Percentiles rank a stretch among this genome's conserved stretches.
These are phyloP conservation scores for Epichloe sibirici DNA, from an alignment of 2,329 filamentous ascomycete species.

Conservation along the genomic window DNA sequence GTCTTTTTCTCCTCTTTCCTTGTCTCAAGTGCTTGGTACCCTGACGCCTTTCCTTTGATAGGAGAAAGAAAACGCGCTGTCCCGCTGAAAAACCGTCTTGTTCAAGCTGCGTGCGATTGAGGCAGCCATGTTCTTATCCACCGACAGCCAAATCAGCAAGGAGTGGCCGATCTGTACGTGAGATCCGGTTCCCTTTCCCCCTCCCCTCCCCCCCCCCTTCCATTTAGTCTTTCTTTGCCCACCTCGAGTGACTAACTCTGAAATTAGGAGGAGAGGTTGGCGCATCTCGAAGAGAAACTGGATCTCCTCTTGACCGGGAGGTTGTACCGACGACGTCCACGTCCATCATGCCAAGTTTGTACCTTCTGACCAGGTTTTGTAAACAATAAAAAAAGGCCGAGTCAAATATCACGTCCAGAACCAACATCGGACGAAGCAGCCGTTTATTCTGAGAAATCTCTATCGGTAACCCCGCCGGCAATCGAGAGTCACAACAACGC, in stretches of 20 bases:
- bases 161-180: constrained; percentile 31
- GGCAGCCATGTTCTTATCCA: constrained; percentile 34
- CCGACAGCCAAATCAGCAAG: constrained; percentile 23
- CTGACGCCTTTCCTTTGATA: background rate
- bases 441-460: constrained; percentile 22
- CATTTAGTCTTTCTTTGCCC: too few relatives aligned
- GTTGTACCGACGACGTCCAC: constrained; percentile 13
- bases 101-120: constrained; percentile 36
- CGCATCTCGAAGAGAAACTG: constrained; percentile 38
- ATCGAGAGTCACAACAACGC: constrained; percentile 12
- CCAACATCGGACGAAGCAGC: constrained; percentile 18
- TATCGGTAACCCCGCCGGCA: constrained; percentile 18
- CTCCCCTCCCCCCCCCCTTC: too few relatives aligned
- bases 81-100: constrained; percentile 39
- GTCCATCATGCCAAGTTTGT: constrained; percentile 5
- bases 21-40: background rate
- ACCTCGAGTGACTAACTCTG: background rate
- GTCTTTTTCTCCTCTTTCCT: background rate
- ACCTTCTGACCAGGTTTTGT: constrained; percentile 17
- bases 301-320: constrained; percentile 35
- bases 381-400: constrained; percentile 12
- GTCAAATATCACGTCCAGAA: constrained; percentile 15
- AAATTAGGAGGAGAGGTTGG: constrained; percentile 35
- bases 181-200: background rate
- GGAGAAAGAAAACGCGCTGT: constrained; percentile 38